phyloP scores from a whole-genome alignment of 441 rosid genomes.

The Pelargonium citronellum region DNA sequence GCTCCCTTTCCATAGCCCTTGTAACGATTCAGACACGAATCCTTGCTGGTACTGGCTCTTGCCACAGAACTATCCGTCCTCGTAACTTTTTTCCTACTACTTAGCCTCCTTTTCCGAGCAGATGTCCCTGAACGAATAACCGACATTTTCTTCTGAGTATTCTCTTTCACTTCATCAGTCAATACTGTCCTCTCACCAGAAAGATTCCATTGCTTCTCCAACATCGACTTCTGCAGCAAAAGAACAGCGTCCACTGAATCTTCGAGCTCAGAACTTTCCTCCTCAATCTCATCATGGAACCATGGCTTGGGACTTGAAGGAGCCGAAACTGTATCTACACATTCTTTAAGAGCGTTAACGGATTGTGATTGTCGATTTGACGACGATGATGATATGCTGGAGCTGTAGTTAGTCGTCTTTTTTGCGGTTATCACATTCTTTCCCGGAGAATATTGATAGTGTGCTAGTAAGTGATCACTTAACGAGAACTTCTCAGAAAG shows the following conservation, averaged over 20 bases:
- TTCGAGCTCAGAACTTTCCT: conserved; percentile 42
- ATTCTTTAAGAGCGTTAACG: conserved; percentile 57
- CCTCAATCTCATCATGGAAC: conserved; percentile 37
- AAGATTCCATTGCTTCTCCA: conserved; percentile 93
- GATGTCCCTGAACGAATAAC: conserved; percentile 73
- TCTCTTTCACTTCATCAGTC: conserved; percentile 26
- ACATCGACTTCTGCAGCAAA: conserved; percentile 79
- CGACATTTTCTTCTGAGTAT: conserved; percentile 39
- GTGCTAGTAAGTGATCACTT: conserved; percentile 43
- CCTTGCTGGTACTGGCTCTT: conserved; percentile 31
- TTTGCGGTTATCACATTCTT: conserved; percentile 45
- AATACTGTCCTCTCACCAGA: conserved; percentile 46
- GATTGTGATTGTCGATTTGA: conserved; percentile 38
- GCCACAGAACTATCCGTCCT: conserved; percentile 27
- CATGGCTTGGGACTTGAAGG: conserved; percentile 34
- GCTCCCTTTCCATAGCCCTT: conserved; percentile 84
- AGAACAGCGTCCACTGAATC: conserved; percentile 71
- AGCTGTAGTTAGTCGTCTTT: conserved; percentile 46
- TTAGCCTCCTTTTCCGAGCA: conserved; percentile 72
- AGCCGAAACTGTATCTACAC: conserved; percentile 36
- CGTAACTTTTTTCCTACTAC: conserved; percentile 40
- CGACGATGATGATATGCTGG: conserved; percentile 30
- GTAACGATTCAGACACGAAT: conserved; percentile 32
- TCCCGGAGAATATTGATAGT: conserved; percentile 37
- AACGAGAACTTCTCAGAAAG: conserved; percentile 47